Percentiles rank a stretch among this genome's conserved stretches.
These are phyloP conservation scores for Penicillium paradoxum DNA, from an alignment of 495 filamentous ascomycete genomes.

Conservation along the genomic window DNA sequence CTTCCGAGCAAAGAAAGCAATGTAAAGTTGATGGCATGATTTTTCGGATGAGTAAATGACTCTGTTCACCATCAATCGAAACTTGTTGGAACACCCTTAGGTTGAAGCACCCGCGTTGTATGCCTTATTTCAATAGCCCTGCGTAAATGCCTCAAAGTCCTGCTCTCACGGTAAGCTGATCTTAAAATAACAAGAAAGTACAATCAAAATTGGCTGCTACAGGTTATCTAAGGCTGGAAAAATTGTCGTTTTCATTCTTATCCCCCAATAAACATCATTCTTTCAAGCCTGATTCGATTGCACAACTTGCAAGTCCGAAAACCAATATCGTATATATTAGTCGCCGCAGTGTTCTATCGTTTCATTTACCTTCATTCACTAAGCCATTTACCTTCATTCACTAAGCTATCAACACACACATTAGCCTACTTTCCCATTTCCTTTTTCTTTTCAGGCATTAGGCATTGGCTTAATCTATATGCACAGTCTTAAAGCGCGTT, in stretches of 20 bases:
- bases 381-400: too few species aligned
- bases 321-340: too few species aligned
- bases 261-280: background rate
- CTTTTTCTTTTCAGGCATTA: too few species aligned
- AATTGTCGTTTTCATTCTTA: background rate
- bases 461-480: too few species aligned
- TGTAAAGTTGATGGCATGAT: background rate
- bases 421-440: too few species aligned
- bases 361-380: too few species aligned
- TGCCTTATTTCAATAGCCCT: conserved; percentile 3
- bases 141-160: background rate
- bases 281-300: background rate
- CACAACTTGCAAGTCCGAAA: too few species aligned
- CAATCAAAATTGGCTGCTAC: background rate
- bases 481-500: too few species aligned
- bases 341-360: too few species aligned
- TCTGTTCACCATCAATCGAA: conserved; percentile 3
- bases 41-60: conserved; percentile 1
- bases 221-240: background rate
- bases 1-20: conserved; percentile 2
- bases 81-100: conserved; percentile 2
- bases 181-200: background rate
- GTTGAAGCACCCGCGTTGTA: background rate
- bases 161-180: conserved; percentile 1
- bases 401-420: too few species aligned